Percentiles rank a stretch among this genome's conserved stretches.
phyloP scores from a whole-genome alignment of 2,329 filamentous ascomycete species.

The Colletotrichum truncatum region DNA sequence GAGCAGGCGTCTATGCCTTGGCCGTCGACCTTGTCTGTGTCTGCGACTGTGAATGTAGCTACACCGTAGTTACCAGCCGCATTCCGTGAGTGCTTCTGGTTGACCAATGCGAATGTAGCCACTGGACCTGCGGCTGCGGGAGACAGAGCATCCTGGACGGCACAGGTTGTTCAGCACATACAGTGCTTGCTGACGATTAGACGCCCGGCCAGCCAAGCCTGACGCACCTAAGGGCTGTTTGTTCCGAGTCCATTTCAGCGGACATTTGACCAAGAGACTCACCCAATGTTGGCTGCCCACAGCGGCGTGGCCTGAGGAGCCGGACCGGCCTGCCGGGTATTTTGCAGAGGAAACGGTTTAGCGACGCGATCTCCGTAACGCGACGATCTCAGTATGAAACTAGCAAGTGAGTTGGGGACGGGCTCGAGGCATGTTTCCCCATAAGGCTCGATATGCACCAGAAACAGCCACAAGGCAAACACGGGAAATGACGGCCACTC shows the following conservation, averaged over 20 bases:
- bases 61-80: constrained; percentile 7
- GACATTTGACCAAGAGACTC: background rate
- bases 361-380: background rate
- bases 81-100: background rate
- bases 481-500: background rate
- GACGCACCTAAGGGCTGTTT: background rate
- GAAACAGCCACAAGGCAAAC: constrained; percentile 4
- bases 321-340: constrained; percentile 14
- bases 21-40: background rate
- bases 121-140: constrained; percentile 1
- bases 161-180: background rate
- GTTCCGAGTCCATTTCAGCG: background rate
- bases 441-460: background rate
- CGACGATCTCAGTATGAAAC: constrained; percentile 15
- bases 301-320: background rate
- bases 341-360: background rate
- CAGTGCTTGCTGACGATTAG: constrained; percentile 3
- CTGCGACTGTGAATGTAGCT: background rate
- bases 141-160: constrained; percentile 1
- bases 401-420: background rate
- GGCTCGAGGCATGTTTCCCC: background rate
- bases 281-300: background rate
- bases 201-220: background rate
- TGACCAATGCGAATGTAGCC: constrained; percentile 14
- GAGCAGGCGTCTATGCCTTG: background rate